Evolutionary conservation across 1,139 yeast genomes (phyloP).

Genomic region (Nakaseomyces glabratus): DNA sequence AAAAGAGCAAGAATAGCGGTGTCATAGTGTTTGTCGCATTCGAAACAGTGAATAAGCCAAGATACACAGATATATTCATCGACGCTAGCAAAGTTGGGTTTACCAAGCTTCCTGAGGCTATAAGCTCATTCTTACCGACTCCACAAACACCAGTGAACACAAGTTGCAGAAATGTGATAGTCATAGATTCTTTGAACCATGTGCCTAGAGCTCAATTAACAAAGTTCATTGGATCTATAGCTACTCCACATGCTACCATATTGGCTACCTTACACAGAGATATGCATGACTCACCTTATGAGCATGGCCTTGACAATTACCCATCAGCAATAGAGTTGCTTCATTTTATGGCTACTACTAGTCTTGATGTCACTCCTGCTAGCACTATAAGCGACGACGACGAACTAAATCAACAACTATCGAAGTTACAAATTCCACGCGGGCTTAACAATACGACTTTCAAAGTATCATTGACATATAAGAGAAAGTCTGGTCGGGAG

Average conservation of each 20-base stretch:
- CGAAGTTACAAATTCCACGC: constrained; percentile 43
- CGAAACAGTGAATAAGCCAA: constrained; percentile 50
- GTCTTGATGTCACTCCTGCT: constrained; percentile 49
- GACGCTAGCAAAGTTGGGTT: constrained; percentile 36
- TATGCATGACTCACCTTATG: constrained; percentile 26
- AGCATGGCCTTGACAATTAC: constrained; percentile 37
- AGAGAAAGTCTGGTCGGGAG: constrained; percentile 81
- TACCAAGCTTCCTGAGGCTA: constrained; percentile 25
- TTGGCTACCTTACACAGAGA: constrained; percentile 52
- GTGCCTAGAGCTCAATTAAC: constrained; percentile 42
- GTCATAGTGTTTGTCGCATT: constrained; percentile 48
- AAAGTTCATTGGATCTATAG: constrained; percentile 44
- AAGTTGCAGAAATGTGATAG: constrained; percentile 17
- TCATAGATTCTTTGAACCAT: constrained; percentile 66
- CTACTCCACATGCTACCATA: constrained; percentile 46
- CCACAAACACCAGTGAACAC: constrained; percentile 11
- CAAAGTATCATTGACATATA: constrained; percentile 47
- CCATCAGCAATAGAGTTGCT: constrained; percentile 47
- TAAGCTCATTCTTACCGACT: constrained; percentile 25
- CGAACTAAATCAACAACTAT: constrained; percentile 40
- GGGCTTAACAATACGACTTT: constrained; percentile 43
- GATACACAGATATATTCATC: constrained; percentile 41
- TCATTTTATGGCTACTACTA: constrained; percentile 61
- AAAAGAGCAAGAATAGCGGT: constrained; percentile 14
- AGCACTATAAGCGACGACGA: constrained; percentile 33